phyloP scores from a whole-genome alignment of 2,329 filamentous ascomycete genomes.

The Trichoderma citrinoviride region DNA sequence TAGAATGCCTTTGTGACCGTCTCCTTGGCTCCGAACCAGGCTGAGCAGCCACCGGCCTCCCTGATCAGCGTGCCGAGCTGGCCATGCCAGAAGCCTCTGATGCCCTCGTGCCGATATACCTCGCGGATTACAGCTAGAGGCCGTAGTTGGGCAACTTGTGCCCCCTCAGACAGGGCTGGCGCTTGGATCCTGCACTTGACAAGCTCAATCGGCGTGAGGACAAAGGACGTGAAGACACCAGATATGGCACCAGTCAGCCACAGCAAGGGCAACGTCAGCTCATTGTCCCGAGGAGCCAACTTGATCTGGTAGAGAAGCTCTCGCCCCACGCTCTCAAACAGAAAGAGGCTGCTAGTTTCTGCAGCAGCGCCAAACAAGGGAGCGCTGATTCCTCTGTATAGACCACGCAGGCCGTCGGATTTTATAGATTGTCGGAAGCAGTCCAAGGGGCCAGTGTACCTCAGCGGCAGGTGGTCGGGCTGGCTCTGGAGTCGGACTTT shows the following conservation, averaged over 20 bases:
- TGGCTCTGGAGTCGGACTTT: slow-evolving; percentile 98
- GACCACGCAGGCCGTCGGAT: slow-evolving; percentile 71
- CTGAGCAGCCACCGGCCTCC: slow-evolving; percentile 87
- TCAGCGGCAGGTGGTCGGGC: slow-evolving; percentile 75
- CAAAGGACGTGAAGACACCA: slow-evolving; percentile 83
- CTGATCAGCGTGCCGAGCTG: slow-evolving; percentile 91
- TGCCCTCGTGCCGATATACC: slow-evolving; percentile 77
- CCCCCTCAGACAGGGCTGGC: slow-evolving; percentile 47
- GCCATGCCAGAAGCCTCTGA: slow-evolving; percentile 90
- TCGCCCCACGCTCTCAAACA: slow-evolving; percentile 78
- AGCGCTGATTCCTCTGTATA: slow-evolving; percentile 92
- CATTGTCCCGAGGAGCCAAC: slow-evolving; percentile 49
- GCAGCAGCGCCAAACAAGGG: slow-evolving; percentile 87
- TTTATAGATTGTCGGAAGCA: slow-evolving; percentile 86
- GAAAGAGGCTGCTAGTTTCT: slow-evolving; percentile 89
- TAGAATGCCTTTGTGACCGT: slow-evolving; percentile 71
- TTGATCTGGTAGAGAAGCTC: slow-evolving; percentile 58
- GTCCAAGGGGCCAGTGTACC: slow-evolving; percentile 83
- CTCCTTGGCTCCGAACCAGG: slow-evolving; percentile 94
- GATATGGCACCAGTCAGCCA: slow-evolving; percentile 80
- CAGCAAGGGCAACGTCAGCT: slow-evolving; percentile 71
- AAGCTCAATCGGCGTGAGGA: slow-evolving; percentile 92
- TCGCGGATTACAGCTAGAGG: slow-evolving; percentile 71
- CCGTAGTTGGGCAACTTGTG: slow-evolving; percentile 49
- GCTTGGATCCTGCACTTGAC: slow-evolving; percentile 99